Evolutionary conservation across 306 rosid genomes (phyloP), one percentile per base, ranked within the genome.

Genomic region (Trifolium fragiferum): DNA sequence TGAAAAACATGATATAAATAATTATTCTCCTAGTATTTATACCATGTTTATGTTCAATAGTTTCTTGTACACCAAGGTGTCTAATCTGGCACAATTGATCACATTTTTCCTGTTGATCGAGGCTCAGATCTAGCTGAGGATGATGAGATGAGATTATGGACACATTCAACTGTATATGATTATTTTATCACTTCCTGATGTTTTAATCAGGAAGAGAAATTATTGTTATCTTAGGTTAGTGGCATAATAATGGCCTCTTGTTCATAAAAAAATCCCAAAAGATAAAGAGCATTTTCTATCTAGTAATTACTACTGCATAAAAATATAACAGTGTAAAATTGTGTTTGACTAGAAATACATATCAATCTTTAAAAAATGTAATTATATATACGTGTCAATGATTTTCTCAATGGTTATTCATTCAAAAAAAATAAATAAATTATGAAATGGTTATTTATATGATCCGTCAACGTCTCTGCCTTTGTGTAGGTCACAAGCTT

Each of bases 41-140:
- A 51, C 25, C 59, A 19, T 8, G 8, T 51, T 8, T 53, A 19
- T 53, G 27, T 18, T 18, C 13, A 3, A 51, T 16, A 4, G 33
- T 21, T 21, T 55, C 33, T 55, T 55, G n/a, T 55, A 30, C n/a
- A 15, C 33, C 7, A 1, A 11, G 8, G 8, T 1, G 7, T 32
- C 18, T 25, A 25, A 23, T 61, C 55, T 21, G 15, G 51, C 32
- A 65, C 55, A 14, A 15, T 53, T 65, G 35, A 41, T 43, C 55
- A 33, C 51, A 76, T 81, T 76, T 10, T 43, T 51, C 33, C 65
- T 74, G 69, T 77, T 73, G 80, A 82, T 73, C 66, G 76, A 41
- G 84, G 69, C 27, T 38, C 33, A 60, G 32, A 62, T 47, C 13
- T 68, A 68, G 32, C 51, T 27, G 23, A 68, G 68, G 58, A 53